Base-by-base conservation (phyloP, 495 filamentous ascomycete species). In the Penicillium mononematosum region DNA sequence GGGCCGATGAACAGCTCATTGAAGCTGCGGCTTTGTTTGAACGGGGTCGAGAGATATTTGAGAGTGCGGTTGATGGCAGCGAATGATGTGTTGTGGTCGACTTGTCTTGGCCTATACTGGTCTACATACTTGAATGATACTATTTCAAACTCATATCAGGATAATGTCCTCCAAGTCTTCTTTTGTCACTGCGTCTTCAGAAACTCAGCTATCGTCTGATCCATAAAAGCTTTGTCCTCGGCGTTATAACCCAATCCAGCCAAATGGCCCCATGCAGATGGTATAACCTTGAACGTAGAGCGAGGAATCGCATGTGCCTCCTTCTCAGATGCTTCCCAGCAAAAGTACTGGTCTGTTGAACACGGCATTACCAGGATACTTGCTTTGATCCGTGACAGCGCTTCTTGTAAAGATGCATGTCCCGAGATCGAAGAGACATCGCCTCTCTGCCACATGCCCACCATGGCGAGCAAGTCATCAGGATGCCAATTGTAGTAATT, bases 321-420 rank as follows among this genome's bases (percentile, higher is more conserved):
- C 78, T 63, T 88, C 78, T 63, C 73, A 72, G 56, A 81, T 0
- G 81, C 83, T 48, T 87, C 81, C 64, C 84, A 82, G 3, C 75
- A 78, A 62, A 88, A 88, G 64, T 88, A 88, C 17, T 87, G 71
- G 60, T 88, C 85, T 0, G 83, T 86, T 47, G 81, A 75, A 29
- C 76, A 70, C 1, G 85, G 84, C 31, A 88, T 71, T 0, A 87
- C 76, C 17, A 88, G 69, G 0, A 81, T 77, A 41, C 81, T 80
- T 5, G 82, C 75, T 56, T 75, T 82, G 74, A 63, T 88, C 83
- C 27, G 75, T 22, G 42, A 22, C 17, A 43, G 41, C 8, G 41
- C 10, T 17, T 43, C 17, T 20, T 43, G 41, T 43, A 43, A 10
- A 43, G 17, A 43, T 43, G 41, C 16, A 3, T 43, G 17, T 20